Evolutionary conservation across 2,329 filamentous ascomycete species (phyloP), one percentile per base, ranked within the genome.

Genomic region (Beauveria bassiana): DNA sequence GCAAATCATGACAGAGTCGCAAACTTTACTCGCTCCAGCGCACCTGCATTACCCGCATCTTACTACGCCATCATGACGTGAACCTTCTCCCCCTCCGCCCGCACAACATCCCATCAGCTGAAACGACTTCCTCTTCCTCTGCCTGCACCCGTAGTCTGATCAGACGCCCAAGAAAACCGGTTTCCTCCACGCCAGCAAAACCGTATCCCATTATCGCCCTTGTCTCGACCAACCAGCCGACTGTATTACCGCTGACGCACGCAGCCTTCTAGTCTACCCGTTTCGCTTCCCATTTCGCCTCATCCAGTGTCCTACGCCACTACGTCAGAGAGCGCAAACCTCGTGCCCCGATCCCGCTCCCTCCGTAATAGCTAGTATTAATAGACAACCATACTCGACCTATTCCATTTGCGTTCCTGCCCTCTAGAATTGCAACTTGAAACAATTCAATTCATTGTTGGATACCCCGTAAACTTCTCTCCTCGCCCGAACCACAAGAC

Each of bases 61-160:
- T 22, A n/a, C n/a, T 57, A 57, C 54, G 54, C 42, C 54, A 57
- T 57, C 54, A 57, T 57, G 54, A 57, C 54, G 54, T 53, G 31
- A 24, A 53, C 34, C 7, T 7, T 51, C 20, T 20, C 31, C 42
- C 54, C 6, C 12, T 22, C 26, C 42, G 42, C 45, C 26, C 26
- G 42, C 45, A 46, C 53, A 47, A n/a, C 54, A n/a, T n/a, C 42
- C 26, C 16, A 38, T 38, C 43, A 47, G 31, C 55, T 46, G 26
- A 57, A 47, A 47, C 54, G 38, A 28, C n/a, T 20, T 20, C n/a
- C 22, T 31, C 26, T 14, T 14, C 5, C 38, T 34, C 12, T 26
- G 31, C 18, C 12, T 24, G 10, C 43, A 47, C 22, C 42, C 24
- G 22, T 7, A 34, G 5, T 28, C 16, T 24, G 34, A 42, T 31